phyloP scores from a whole-genome alignment of 163 green algal species.

The Volvox carteri region DNA sequence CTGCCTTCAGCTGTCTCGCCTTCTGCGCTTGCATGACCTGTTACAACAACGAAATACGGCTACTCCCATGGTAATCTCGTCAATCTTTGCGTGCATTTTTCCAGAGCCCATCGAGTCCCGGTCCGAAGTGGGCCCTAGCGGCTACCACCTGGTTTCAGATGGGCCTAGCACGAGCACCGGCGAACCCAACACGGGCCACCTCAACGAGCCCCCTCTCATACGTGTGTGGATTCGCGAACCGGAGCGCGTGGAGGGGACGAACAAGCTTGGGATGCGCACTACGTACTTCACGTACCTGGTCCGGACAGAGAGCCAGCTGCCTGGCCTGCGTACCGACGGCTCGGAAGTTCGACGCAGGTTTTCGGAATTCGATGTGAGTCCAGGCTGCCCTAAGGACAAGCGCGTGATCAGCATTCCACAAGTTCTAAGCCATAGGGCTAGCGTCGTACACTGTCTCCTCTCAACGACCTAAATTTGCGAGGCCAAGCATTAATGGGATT shows the following conservation, averaged over 20 bases:
- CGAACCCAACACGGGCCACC: not conserved
- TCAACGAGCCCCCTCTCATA: not conserved
- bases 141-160: slow-evolving; percentile 6
- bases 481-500: too few relatives aligned
- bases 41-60: too few relatives aligned
- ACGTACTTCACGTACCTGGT: slow-evolving; percentile 61
- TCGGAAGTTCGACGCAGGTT: slow-evolving; percentile 68
- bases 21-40: too few relatives aligned
- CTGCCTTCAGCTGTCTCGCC: slow-evolving; percentile 17
- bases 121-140: not conserved
- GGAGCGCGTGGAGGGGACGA: slow-evolving; percentile 44
- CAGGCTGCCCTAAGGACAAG: too few relatives aligned
- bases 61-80: too few relatives aligned
- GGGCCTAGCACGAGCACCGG: slow-evolving; percentile 41
- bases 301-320: slow-evolving; percentile 65
- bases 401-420: too few relatives aligned
- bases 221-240: slow-evolving; percentile 51
- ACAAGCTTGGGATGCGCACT: slow-evolving; percentile 58
- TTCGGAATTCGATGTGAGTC: slow-evolving; percentile 70
- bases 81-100: not conserved
- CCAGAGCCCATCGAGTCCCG: not conserved
- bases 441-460: too few relatives aligned
- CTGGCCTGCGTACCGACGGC: slow-evolving; percentile 41
- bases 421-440: too few relatives aligned
- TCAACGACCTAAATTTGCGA: too few relatives aligned